A percentile compares a stretch with the other conserved stretches of the same genome.
These are phyloP conservation scores for Cubamyces lactineus DNA, from an alignment of 768 basidiomycete species.

Conservation along the genomic window DNA sequence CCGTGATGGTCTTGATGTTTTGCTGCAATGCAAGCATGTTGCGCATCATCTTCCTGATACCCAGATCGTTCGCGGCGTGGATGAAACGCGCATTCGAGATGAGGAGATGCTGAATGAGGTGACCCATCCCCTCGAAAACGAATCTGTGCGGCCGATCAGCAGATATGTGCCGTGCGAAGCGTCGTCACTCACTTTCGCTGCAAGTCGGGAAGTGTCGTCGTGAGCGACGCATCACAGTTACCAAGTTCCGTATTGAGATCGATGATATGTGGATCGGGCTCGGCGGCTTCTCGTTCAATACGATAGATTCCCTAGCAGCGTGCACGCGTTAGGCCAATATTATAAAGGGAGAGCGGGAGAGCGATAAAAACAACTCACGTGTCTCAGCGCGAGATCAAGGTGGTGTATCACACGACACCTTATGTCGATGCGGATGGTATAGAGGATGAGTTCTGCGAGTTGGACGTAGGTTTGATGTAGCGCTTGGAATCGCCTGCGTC, in stretches of 20 bases:
- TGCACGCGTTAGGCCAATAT: not conserved
- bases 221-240: constrained; percentile 71
- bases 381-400: constrained; percentile 75
- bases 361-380: constrained; percentile 32
- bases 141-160: constrained; percentile 54
- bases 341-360: too few relatives aligned
- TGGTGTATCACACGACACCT: constrained; percentile 84
- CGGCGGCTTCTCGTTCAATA: constrained; percentile 80
- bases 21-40: constrained; percentile 94
- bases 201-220: constrained; percentile 58
- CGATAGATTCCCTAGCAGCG: constrained; percentile 75
- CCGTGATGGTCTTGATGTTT: constrained; percentile 76
- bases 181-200: constrained; percentile 64
- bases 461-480: constrained; percentile 90
- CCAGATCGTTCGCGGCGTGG: constrained; percentile 67
- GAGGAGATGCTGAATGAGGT: constrained; percentile 83
- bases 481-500: constrained; percentile 82
- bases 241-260: constrained; percentile 84
- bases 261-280: constrained; percentile 87
- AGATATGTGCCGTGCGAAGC: constrained; percentile 8
- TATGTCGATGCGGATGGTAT: constrained; percentile 86
- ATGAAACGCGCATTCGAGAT: constrained; percentile 76
- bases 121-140: constrained; percentile 82
- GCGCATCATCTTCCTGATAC: constrained; percentile 84
- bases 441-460: constrained; percentile 82